Conservation (phyloP, 2,329 filamentous ascomycete genomes). For the Didymella exigua region DNA sequence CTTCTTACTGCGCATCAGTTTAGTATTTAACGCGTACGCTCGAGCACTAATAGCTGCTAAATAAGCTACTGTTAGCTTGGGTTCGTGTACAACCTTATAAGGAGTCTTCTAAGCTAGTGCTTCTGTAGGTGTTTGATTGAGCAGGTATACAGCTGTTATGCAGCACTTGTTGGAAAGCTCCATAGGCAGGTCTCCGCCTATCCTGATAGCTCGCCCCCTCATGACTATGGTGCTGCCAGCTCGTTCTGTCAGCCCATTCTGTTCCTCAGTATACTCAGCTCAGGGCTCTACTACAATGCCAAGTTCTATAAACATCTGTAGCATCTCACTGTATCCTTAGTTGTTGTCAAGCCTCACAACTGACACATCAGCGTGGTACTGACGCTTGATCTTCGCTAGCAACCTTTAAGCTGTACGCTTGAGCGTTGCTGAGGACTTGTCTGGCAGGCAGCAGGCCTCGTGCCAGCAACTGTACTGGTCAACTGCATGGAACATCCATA, state of each 20-base stretch:
- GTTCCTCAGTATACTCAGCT: conserved; percentile 7
- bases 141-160: neutral
- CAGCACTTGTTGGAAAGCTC: conserved; percentile 1
- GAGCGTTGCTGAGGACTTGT: neutral
- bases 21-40: conserved; percentile 13
- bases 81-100: conserved; percentile 9
- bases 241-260: conserved; percentile 14
- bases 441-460: neutral
- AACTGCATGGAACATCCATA: neutral
- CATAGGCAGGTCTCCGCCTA: conserved; percentile 9
- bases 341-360: conserved; percentile 9
- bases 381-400: conserved; percentile 10
- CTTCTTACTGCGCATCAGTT: conserved; percentile 17
- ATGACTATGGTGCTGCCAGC: conserved; percentile 3
- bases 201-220: neutral
- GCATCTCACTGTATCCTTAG: conserved; percentile 3
- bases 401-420: conserved; percentile 1
- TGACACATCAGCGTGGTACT: conserved; percentile 5
- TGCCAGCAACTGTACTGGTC: conserved; percentile 10
- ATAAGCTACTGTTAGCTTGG: conserved; percentile 6
- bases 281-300: conserved; percentile 9
- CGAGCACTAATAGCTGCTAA: conserved; percentile 1
- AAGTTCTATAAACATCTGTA: conserved; percentile 4
- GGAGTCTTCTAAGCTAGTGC: neutral
- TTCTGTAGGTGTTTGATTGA: conserved; percentile 14